Conservation (phyloP, 306 rosid species). For the Hippophae tibetana region DNA sequence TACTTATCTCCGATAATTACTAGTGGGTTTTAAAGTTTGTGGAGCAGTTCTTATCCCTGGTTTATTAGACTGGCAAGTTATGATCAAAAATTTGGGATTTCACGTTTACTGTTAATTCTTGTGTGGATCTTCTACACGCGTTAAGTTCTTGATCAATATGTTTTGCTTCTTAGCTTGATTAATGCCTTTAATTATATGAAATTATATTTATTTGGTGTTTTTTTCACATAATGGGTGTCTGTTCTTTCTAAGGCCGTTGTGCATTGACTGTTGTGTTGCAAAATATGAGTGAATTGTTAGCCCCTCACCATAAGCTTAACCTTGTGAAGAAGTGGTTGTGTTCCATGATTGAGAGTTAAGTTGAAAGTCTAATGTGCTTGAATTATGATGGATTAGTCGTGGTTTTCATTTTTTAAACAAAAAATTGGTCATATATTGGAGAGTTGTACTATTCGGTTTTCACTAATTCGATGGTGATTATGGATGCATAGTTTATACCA, state of each 20-base stretch:
- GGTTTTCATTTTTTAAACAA: background rate
- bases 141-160: slow-evolving; percentile 11
- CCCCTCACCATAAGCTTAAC: too few relatives aligned
- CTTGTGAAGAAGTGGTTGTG: background rate
- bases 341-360: background rate
- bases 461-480: slow-evolving; percentile 7
- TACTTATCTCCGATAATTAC: slow-evolving; percentile 7
- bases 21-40: slow-evolving; percentile 11
- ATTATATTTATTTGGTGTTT: slow-evolving; percentile 12
- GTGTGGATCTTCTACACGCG: slow-evolving; percentile 1
- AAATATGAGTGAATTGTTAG: too few relatives aligned
- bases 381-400: slow-evolving; percentile 1
- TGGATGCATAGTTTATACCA: background rate
- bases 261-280: slow-evolving; percentile 17
- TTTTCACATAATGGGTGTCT: slow-evolving; percentile 6
- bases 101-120: slow-evolving; percentile 13
- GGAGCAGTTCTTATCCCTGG: slow-evolving; percentile 1
- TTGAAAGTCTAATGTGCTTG: slow-evolving; percentile 3
- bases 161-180: slow-evolving; percentile 5
- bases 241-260: background rate
- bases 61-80: slow-evolving; percentile 21
- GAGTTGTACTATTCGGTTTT: background rate
- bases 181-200: slow-evolving; percentile 4
- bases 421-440: slow-evolving; percentile 3
- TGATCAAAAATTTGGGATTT: slow-evolving; percentile 1